Base-by-base conservation (phyloP, 768 basidiomycete genomes). In the Auricularia heimuer region DNA sequence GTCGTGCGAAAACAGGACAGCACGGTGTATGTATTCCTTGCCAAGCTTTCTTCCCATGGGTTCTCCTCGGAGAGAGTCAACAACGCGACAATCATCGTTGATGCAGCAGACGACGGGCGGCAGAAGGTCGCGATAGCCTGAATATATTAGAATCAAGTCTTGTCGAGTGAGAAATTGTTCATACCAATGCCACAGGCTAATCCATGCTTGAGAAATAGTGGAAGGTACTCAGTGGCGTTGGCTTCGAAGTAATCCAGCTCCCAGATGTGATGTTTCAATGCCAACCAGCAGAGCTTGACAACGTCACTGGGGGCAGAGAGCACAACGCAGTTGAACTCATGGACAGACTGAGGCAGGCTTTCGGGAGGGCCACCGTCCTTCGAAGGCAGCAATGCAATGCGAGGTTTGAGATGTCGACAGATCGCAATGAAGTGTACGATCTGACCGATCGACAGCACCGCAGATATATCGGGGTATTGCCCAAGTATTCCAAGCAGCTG, bases 1-100 rank as follows among this genome's bases (percentile, higher is more conserved):
- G 39, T 71, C 69, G 12, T 62, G 63, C 10, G 71, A 68, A 61
- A 71, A 74, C 14, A 73, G 62, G 3, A 68, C 69, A 33, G 71
- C 65, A 0, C 36, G 29, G 21, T 70, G 47, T 18, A 21, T 18
- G 18, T 21, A 18, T 21, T 51, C 47, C 6, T 16, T 51, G 4
- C 47, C 47, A 51, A 51, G 47, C 14, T 21, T 16, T 12, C 16
- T 8, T 16, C 47, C 47, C 10, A 60, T 4, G 44, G 54, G 10
- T 34, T 45, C 2, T 66, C 61, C 64, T 69, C 71, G 24, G 37
- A 62, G 16, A 66, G 65, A 29, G 67, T 64, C 44, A 42, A 18
- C 33, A 7, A 29, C 35, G 11, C 6, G 6, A 12, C 24, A 29
- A 8, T 36, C 36, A 21, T n/a, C 18, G 11, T 62, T 36, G n/a